Evolutionary conservation across 148 eudicot genomes (phyloP).

Genomic region (Silene latifolia): DNA sequence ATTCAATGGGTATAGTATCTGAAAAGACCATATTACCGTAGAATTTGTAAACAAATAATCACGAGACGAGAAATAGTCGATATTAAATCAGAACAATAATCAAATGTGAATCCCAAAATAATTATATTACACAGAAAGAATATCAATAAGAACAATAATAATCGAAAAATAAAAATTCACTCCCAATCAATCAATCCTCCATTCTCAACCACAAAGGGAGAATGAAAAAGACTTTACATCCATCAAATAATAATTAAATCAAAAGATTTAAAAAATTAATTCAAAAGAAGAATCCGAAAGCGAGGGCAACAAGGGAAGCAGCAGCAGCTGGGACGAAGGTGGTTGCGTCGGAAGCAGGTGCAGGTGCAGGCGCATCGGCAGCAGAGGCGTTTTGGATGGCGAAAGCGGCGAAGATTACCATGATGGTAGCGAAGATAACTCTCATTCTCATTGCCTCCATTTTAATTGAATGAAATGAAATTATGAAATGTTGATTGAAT

Average conservation of each 20-base stretch:
- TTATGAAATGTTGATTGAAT: neutral
- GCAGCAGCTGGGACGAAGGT: conserved; percentile 32
- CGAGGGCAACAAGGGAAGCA: conserved; percentile 32
- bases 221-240: conserved; percentile 1
- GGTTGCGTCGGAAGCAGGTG: conserved; percentile 33
- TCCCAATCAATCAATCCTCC: neutral
- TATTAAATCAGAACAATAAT: neutral
- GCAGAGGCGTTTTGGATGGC: conserved; percentile 34
- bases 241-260: neutral
- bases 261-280: neutral
- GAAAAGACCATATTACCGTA: too few species aligned
- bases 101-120: neutral
- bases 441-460: conserved; percentile 4
- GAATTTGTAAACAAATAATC: too few species aligned
- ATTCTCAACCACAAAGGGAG: neutral
- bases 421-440: conserved; percentile 21
- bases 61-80: too few species aligned
- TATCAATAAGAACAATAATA: neutral
- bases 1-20: too few species aligned
- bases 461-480: neutral
- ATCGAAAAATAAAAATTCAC: neutral
- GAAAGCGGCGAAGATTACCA: conserved; percentile 33
- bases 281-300: conserved; percentile 33
- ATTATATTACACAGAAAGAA: conserved; percentile 5
- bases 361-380: conserved; percentile 34